Evolutionary conservation across 345 rosid species (phyloP), one percentile per base, ranked within the genome.

Genomic region (Ceriops tagal): DNA sequence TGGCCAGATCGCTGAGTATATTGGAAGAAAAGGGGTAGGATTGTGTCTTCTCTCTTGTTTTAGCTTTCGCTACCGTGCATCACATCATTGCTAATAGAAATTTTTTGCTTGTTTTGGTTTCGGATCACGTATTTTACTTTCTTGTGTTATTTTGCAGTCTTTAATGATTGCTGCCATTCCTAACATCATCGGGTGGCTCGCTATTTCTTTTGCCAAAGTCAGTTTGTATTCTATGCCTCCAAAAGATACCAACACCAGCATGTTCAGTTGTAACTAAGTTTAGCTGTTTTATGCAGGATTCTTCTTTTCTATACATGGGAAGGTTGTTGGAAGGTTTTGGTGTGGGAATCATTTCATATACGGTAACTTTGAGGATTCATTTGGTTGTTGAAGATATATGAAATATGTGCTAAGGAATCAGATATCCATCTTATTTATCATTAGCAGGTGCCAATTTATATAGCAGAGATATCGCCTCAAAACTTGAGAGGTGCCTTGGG

Each of bases 251-350:
- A 7, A 70, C 62, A 39, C 65, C 61, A 28, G 53, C 20, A 39
- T 73, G 77, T 65, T 64, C 46, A 65, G 65, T 67, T 43, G 65
- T 31, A 35, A 39, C 31, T 74, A 71, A 27, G 68, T 21, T 60
- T 66, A 10, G 72, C 63, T 53, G 67, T 67, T 70, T 66, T 77
- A 64, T 68, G 62, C 75, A 95, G 99, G 98, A 95, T 83, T 72
- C 91, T 67, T 92, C 98, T 67, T 95, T 95, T 85, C 96, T 95
- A 56, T 95, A 95, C 84, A 79, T 95, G 99, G 99, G 99, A 67
- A 79, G 99, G 73, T 77, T 95, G 69, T 79, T 95, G 83, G 98
- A 90, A 81, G 99, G 99, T 21, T 95, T 95, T 69, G 99, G 99
- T 39, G 99, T 92, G 62, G 99, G 99, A 74, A 92, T 95, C 65